Percentiles rank a stretch among this genome's conserved stretches.
Conservation (phyloP, 495 filamentous ascomycete genomes). For the Astrothelium macrocarpum region DNA sequence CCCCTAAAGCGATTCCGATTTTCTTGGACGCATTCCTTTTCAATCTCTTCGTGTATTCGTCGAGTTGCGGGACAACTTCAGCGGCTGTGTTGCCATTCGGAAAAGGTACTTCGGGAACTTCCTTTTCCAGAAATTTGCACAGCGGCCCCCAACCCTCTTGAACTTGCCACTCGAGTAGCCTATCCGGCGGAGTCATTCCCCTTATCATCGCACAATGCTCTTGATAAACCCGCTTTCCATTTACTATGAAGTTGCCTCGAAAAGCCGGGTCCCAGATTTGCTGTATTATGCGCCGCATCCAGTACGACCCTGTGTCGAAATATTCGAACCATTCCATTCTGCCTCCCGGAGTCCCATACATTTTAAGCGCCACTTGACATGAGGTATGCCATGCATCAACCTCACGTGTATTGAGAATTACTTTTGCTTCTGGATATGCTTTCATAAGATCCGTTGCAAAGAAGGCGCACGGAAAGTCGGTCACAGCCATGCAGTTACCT, state of each 20-base stretch:
- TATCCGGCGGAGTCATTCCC: not conserved
- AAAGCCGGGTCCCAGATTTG: not conserved
- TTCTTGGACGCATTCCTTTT: too few species aligned
- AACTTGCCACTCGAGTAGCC: constrained; percentile 8
- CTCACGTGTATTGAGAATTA: constrained; percentile 9
- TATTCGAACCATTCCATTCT: too few species aligned
- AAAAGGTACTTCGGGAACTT: constrained; percentile 7
- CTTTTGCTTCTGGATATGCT: constrained; percentile 13
- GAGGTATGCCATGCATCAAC: constrained; percentile 7
- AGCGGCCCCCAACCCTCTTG: constrained; percentile 11
- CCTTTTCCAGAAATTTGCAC: constrained; percentile 11
- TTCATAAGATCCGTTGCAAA: constrained; percentile 30
- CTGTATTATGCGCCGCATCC: too few species aligned
- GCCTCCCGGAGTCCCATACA: not conserved
- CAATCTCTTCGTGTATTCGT: too few species aligned
- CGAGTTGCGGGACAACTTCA: too few species aligned
- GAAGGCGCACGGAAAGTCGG: too few species aligned
- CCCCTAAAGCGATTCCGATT: too few species aligned
- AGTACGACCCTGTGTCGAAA: too few species aligned
- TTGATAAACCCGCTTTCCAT: not conserved
- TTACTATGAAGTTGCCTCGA: too few species aligned
- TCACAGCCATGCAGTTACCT: too few species aligned
- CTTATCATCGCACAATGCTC: not conserved
- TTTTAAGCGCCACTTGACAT: not conserved
- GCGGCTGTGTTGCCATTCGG: too few species aligned